Conservation (phyloP, 306 rosid genomes). For the Vigna trinervia region DNA sequence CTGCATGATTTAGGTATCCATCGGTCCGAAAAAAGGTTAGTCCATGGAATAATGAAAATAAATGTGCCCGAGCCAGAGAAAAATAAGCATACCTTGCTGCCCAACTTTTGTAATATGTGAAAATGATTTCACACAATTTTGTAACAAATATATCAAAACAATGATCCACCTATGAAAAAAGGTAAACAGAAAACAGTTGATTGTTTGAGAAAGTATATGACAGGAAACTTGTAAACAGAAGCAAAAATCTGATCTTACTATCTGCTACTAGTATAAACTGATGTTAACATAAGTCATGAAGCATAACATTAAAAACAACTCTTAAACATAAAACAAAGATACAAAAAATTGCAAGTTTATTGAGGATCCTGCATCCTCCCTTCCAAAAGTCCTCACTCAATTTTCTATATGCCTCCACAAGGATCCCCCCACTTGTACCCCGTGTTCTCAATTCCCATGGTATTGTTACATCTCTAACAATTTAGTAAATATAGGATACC, state of each 20-base stretch:
- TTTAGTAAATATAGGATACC: conserved; percentile 5
- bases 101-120: conserved; percentile 95
- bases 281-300: conserved; percentile 15
- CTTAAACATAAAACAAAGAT: conserved; percentile 28
- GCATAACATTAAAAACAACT: conserved; percentile 16
- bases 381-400: conserved; percentile 10
- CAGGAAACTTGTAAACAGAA: conserved; percentile 19
- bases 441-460: neutral
- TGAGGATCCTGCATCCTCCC: conserved; percentile 28
- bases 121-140: conserved; percentile 78
- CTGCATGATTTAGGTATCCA: conserved; percentile 64
- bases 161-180: conserved; percentile 77
- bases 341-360: conserved; percentile 4
- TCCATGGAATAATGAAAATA: conserved; percentile 35
- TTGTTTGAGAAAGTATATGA: conserved; percentile 20
- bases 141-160: conserved; percentile 92
- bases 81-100: conserved; percentile 77
- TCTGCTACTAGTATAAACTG: conserved; percentile 8
- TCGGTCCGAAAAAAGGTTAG: conserved; percentile 24
- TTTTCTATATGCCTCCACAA: neutral
- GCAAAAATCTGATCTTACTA: conserved; percentile 5
- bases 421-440: neutral
- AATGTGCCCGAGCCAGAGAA: conserved; percentile 43
- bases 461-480: neutral
- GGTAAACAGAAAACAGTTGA: conserved; percentile 31